These are phyloP conservation scores for Lactarius sanguifluus DNA, from an alignment of 768 basidiomycete genomes.

Conservation along the genomic window DNA sequence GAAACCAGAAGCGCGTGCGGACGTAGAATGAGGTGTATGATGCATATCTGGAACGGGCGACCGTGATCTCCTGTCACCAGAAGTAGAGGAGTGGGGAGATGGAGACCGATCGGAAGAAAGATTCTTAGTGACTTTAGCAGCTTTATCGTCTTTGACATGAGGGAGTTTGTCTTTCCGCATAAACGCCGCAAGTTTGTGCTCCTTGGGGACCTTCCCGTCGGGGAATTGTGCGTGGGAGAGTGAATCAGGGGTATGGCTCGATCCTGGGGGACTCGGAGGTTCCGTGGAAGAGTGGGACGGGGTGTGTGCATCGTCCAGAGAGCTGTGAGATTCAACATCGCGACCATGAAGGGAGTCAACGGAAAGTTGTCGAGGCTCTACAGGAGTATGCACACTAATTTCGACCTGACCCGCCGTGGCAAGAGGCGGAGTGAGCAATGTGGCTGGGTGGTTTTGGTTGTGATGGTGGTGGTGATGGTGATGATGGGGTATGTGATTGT, in stretches of 20 bases:
- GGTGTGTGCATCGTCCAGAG: slow-evolving; percentile 35
- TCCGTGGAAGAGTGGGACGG: slow-evolving; percentile 30
- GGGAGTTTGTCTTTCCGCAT: slow-evolving; percentile 37
- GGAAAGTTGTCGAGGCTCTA: slow-evolving; percentile 38
- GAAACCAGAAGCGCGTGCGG: slow-evolving; percentile 16
- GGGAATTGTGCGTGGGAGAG: not conserved
- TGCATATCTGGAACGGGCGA: slow-evolving; percentile 11
- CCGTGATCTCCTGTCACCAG: slow-evolving; percentile 11
- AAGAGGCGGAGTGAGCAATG: slow-evolving; percentile 30
- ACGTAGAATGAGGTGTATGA: slow-evolving; percentile 16
- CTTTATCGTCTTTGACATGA: slow-evolving; percentile 34
- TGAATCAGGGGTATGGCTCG: slow-evolving; percentile 15
- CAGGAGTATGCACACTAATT: slow-evolving; percentile 35
- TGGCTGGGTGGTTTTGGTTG: slow-evolving; percentile 33
- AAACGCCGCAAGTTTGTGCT: slow-evolving; percentile 37
- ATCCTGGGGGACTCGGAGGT: slow-evolving; percentile 29
- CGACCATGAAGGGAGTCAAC: slow-evolving; percentile 39
- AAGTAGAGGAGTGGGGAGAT: slow-evolving; percentile 31
- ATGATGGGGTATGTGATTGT: slow-evolving; percentile 79
- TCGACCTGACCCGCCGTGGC: slow-evolving; percentile 32
- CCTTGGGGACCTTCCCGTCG: slow-evolving; percentile 31
- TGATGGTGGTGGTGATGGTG: slow-evolving; percentile 21
- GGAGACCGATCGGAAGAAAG: slow-evolving; percentile 30
- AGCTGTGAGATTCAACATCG: slow-evolving; percentile 39
- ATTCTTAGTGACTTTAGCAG: slow-evolving; percentile 14